Conservation (phyloP, 1,284 basidiomycete species). For the Ceratobasidium sp. region DNA sequence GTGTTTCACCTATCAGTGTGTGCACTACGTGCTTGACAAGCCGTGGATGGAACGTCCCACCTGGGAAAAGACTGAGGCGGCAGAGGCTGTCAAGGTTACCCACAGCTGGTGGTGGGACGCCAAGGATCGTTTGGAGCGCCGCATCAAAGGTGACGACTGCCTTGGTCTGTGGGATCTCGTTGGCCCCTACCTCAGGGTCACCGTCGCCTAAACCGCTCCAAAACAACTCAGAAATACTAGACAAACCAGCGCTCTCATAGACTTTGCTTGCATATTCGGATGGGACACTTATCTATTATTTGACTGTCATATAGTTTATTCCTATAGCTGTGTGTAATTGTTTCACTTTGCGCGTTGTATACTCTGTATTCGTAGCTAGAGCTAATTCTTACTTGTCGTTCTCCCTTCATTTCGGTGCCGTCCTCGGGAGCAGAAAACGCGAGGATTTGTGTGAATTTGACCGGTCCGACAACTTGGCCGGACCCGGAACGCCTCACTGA, state of each 20-base stretch:
- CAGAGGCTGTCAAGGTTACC: conserved; percentile 28
- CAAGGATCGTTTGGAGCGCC: conserved; percentile 19
- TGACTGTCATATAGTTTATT: conserved; percentile 27
- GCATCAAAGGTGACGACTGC: conserved; percentile 22
- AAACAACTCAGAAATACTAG: neutral
- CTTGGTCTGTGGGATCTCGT: conserved; percentile 17
- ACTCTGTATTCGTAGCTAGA: conserved; percentile 19
- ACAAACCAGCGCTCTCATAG: neutral
- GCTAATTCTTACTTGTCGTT: too few species aligned
- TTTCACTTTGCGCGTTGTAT: neutral
- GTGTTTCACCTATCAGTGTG: conserved; percentile 43
- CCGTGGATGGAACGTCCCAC: conserved; percentile 41
- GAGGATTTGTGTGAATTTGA: neutral
- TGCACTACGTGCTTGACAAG: conserved; percentile 50
- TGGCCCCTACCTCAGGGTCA: conserved; percentile 19
- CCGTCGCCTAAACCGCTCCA: conserved; percentile 2
- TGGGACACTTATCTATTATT: neutral
- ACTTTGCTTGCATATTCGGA: neutral
- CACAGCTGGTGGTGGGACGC: conserved; percentile 37
- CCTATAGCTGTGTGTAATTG: conserved; percentile 21
- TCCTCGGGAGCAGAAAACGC: too few species aligned
- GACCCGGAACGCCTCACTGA: too few species aligned
- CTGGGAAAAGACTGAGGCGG: conserved; percentile 26
- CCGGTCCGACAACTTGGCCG: conserved; percentile 18
- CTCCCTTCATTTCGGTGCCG: conserved; percentile 17